phyloP scores from a whole-genome alignment of 31 red algal species.

The Asparagopsis taxiformis region DNA sequence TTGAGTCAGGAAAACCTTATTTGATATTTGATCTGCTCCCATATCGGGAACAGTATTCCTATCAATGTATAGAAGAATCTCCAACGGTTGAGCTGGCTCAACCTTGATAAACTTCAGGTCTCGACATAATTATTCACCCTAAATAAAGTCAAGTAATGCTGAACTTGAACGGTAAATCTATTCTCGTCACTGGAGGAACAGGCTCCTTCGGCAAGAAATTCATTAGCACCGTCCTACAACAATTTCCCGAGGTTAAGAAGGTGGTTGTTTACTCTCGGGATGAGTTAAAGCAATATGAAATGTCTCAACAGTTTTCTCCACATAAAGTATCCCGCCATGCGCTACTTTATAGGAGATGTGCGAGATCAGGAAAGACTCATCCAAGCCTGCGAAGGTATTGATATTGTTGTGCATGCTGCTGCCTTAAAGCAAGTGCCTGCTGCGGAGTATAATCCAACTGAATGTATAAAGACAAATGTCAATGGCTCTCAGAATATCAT shows the following conservation, averaged over 20 bases:
- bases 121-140: too few species aligned
- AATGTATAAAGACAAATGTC: constrained; percentile 26
- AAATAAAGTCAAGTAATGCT: constrained; percentile 5
- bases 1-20: too few species aligned
- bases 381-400: constrained; percentile 9
- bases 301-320: not conserved
- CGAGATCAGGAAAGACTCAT: constrained; percentile 11
- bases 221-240: constrained; percentile 1
- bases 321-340: not conserved
- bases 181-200: constrained; percentile 15
- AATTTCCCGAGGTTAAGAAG: constrained; percentile 6
- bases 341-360: constrained; percentile 15
- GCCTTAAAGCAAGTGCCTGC: constrained; percentile 19
- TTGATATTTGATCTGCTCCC: too few species aligned
- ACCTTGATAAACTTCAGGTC: too few species aligned
- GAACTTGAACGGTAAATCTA: constrained; percentile 7
- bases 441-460: constrained; percentile 24
- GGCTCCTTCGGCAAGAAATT: constrained; percentile 9
- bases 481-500: constrained; percentile 3
- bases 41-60: too few species aligned
- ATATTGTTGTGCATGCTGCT: constrained; percentile 14
- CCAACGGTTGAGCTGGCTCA: too few species aligned
- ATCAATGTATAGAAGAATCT: too few species aligned
- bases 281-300: constrained; percentile 15
- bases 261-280: constrained; percentile 7